These are phyloP conservation scores for Cyberlindnera mycetangii DNA, from an alignment of 805 yeast genomes.

Conservation along the genomic window DNA sequence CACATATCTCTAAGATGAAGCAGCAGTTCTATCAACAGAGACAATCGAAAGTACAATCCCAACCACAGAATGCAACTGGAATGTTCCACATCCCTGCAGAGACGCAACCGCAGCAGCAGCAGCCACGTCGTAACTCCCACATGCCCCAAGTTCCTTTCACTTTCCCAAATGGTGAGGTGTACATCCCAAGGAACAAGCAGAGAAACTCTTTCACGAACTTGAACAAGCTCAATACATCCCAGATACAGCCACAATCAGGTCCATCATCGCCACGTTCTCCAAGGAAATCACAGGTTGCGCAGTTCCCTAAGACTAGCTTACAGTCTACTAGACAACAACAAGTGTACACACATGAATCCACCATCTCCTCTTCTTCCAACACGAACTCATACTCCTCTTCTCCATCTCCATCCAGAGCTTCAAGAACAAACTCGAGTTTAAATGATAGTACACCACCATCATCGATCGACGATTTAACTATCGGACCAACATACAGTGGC, in stretches of 20 bases:
- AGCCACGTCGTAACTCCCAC: slow-evolving; percentile 14
- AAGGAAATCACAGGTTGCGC: background rate
- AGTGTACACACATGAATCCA: slow-evolving; percentile 5
- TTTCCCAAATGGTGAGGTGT: slow-evolving; percentile 31
- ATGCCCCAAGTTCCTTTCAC: slow-evolving; percentile 25
- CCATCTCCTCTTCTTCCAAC: slow-evolving; percentile 9
- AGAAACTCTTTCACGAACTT: slow-evolving; percentile 19
- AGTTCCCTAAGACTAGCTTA: background rate
- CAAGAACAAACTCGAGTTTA: slow-evolving; percentile 25
- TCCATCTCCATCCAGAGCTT: slow-evolving; percentile 28
- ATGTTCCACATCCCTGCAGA: background rate
- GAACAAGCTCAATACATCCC: slow-evolving; percentile 2
- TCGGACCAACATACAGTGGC: slow-evolving; percentile 2
- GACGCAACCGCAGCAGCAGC: background rate
- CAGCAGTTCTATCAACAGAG: slow-evolving; percentile 13
- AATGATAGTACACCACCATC: slow-evolving; percentile 30
- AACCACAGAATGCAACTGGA: background rate
- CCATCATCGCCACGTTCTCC: slow-evolving; percentile 5
- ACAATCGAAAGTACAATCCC: slow-evolving; percentile 5
- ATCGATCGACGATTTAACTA: slow-evolving; percentile 27
- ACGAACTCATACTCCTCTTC: slow-evolving; percentile 20
- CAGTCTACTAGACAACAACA: background rate
- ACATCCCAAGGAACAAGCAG: slow-evolving; percentile 29
- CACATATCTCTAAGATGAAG: slow-evolving; percentile 11
- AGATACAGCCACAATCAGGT: background rate